Evolutionary conservation across 352 stramenopile species (phyloP), one percentile per base, ranked within the genome.

Genomic region (Thraustochytrium sp.): DNA sequence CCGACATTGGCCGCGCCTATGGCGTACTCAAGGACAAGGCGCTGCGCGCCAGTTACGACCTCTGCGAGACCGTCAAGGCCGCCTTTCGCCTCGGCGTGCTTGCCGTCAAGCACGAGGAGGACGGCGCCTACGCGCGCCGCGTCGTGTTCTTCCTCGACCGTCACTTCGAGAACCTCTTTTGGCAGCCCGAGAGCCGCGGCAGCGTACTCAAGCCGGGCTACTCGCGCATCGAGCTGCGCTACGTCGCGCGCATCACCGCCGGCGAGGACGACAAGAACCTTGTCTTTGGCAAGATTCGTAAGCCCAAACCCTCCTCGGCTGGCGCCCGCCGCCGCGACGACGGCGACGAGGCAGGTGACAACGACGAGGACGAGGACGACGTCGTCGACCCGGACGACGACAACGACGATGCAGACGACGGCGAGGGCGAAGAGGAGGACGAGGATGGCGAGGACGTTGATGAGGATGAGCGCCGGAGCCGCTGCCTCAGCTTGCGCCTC

Each of bases 61-160:
- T 84, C 26, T 76, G 55, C 34, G 55, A 84, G 61, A 84, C 55
- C 5, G 75, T 84, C 38, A 84, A 76, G 37, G 36, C 61, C 5
- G 75, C 75, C 0, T 80, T 84, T 34, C 75, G 75, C 26, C 61
- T 84, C 37, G 75, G 75, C 37, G 75, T 84, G 59, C 38, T 84
- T 9, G 55, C 75, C 1, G 36, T 84, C 38, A 75, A 84, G 49
- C 55, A 84, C 44, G 55, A 73, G 16, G 59, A 84, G 29, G 75
- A 84, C 29, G 75, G 61, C 55, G 18, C 34, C 23, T 49, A 21
- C 1, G 3, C 55, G 31, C 37, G 40, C 34, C 34, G n/a, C 36
- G 36, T 84, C 8, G 61, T 54, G 13, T 80, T 84, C 36, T 84
- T 76, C 61, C 42, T 84, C 2, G 75, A 84, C 61, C 40, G 51